Percentiles rank a stretch among this genome's conserved stretches.
Conservation (phyloP, 2,329 filamentous ascomycete species). For the Alternaria postmessia region DNA sequence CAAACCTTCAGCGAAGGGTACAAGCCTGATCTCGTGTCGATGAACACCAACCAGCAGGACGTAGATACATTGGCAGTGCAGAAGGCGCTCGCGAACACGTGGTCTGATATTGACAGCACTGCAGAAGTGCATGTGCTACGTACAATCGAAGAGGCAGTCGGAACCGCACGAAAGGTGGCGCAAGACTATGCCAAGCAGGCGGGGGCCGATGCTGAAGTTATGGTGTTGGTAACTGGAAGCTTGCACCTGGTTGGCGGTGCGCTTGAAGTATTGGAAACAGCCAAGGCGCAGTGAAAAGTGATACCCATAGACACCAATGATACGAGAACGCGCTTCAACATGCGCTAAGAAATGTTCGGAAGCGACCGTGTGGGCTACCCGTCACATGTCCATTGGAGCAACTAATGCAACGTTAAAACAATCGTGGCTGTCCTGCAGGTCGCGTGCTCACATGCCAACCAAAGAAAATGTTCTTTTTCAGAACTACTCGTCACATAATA, state of each 20-base stretch:
- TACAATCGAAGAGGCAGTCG: conserved; percentile 76
- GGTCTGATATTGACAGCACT: conserved; percentile 56
- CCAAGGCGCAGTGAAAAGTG: conserved; percentile 16
- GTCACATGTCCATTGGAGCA: neutral
- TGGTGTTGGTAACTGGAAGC: conserved; percentile 81
- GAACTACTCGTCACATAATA: neutral
- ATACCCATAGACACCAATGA: conserved; percentile 25
- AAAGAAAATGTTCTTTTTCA: neutral
- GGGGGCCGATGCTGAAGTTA: conserved; percentile 56
- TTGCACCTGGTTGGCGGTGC: conserved; percentile 84
- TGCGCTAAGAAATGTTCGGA: neutral
- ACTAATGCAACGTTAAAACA: neutral
- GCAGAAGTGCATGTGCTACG: conserved; percentile 63
- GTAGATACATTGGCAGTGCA: conserved; percentile 71
- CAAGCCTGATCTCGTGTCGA: conserved; percentile 68
- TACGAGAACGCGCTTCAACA: conserved; percentile 33
- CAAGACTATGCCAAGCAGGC: conserved; percentile 36
- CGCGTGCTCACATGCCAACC: neutral
- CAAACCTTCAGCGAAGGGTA: conserved; percentile 70
- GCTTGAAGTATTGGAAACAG: conserved; percentile 72
- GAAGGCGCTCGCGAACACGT: conserved; percentile 67
- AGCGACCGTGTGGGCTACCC: neutral
- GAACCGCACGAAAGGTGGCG: conserved; percentile 58
- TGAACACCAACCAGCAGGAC: conserved; percentile 67
- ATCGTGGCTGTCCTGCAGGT: neutral